Conservation (phyloP, 2,329 filamentous ascomycete species). For the Talaromyces amestolkiae region DNA sequence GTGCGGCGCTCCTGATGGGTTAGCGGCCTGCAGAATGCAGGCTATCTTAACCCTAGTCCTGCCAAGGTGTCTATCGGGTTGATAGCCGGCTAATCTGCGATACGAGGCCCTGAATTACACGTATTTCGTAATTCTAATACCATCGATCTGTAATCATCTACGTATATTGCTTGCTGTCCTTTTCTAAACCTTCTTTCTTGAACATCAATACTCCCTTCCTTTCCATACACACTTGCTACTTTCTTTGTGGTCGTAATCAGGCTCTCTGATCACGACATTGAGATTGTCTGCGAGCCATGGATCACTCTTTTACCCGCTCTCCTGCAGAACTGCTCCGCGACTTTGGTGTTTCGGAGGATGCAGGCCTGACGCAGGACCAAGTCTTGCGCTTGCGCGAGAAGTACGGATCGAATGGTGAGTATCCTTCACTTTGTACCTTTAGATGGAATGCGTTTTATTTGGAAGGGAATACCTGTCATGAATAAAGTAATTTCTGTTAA, state of each 20-base stretch:
- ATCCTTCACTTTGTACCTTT: neutral
- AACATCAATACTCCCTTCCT: conserved; percentile 12
- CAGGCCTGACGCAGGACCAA: conserved; percentile 52
- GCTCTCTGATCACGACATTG: conserved; percentile 14
- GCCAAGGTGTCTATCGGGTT: neutral
- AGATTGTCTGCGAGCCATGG: conserved; percentile 41
- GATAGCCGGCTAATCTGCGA: conserved; percentile 2
- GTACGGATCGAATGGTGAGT: conserved; percentile 56
- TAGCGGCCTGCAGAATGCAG: conserved; percentile 4
- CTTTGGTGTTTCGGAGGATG: conserved; percentile 52
- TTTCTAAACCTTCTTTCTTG: conserved; percentile 23
- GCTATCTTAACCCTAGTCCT: conserved; percentile 1
- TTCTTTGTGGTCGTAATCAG: conserved; percentile 9
- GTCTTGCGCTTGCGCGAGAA: conserved; percentile 47
- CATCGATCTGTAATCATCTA: neutral
- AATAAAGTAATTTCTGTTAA: conserved; percentile 20
- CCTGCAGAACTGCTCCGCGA: conserved; percentile 51
- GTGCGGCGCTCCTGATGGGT: neutral
- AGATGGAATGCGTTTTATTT: neutral
- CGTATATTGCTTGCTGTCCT: conserved; percentile 19
- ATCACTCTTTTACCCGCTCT: conserved; percentile 53
- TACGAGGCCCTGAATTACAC: neutral
- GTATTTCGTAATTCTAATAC: neutral
- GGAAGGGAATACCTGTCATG: neutral
- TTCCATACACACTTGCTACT: conserved; percentile 13